Conservation (phyloP, 495 filamentous ascomycete species). For the Pyronema omphalodes region DNA sequence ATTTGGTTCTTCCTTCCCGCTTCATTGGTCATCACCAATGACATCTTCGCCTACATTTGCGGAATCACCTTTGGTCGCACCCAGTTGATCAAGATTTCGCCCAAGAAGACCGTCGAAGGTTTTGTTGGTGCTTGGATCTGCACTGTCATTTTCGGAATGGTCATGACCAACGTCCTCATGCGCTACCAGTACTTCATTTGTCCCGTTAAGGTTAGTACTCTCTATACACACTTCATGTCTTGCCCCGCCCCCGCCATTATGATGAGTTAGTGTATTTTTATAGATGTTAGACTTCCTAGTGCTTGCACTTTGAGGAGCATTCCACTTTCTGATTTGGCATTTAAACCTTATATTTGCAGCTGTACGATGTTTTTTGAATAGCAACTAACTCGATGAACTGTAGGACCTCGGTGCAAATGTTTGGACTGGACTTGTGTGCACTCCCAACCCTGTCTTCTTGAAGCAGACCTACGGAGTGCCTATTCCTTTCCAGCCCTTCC, state of each 20-base stretch:
- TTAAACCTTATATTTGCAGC: neutral
- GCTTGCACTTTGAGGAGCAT: constrained; percentile 13
- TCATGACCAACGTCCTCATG: constrained; percentile 74
- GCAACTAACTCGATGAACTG: neutral
- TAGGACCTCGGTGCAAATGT: constrained; percentile 82
- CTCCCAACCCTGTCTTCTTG: constrained; percentile 82
- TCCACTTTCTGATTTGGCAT: constrained; percentile 10
- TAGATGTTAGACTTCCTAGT: constrained; percentile 23
- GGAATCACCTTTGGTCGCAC: constrained; percentile 94
- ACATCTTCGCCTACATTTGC: constrained; percentile 96
- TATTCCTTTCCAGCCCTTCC: constrained; percentile 38
- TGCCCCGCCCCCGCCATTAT: constrained; percentile 1
- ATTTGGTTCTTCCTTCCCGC: constrained; percentile 99
- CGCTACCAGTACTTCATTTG: constrained; percentile 96
- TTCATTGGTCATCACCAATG: constrained; percentile 89
- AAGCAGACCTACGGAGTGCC: constrained; percentile 64
- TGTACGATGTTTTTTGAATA: neutral
- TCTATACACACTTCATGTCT: neutral
- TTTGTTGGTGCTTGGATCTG: constrained; percentile 95
- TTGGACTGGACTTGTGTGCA: constrained; percentile 77
- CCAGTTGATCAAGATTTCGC: constrained; percentile 91
- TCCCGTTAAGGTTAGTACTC: constrained; percentile 55
- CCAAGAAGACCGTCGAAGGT: constrained; percentile 98
- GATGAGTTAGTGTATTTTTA: constrained; percentile 17
- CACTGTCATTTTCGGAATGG: constrained; percentile 68